A percentile compares a stretch with the other conserved stretches of the same genome.
These are phyloP conservation scores for Ochetophila trinervis DNA, from an alignment of 306 rosid species.

Conservation along the genomic window DNA sequence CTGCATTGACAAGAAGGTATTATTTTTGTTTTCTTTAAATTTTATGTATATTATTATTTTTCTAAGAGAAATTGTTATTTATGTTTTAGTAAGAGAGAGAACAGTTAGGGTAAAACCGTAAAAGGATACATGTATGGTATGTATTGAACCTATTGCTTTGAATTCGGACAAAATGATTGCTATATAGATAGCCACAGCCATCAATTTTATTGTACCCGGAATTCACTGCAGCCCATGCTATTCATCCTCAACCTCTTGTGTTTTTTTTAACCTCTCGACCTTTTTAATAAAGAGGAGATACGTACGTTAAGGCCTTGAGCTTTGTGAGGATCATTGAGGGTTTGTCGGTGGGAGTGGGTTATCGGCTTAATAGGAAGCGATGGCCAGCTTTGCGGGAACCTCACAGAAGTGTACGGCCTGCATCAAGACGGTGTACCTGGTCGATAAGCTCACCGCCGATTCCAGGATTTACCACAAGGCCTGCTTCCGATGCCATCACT, in stretches of 20 bases:
- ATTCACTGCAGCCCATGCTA: slow-evolving; percentile 38
- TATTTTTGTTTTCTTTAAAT: too few species aligned
- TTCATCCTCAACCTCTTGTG: slow-evolving; percentile 25
- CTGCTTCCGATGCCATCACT: slow-evolving; percentile 92
- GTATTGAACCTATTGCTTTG: slow-evolving; percentile 4
- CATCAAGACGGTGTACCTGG: slow-evolving; percentile 62
- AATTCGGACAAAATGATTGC: slow-evolving; percentile 25
- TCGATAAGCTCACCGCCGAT: slow-evolving; percentile 65
- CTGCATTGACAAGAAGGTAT: too few species aligned
- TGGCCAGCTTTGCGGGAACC: slow-evolving; percentile 66
- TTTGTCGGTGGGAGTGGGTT: slow-evolving; percentile 2
- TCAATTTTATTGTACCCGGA: slow-evolving; percentile 25
- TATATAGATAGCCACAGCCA: not conserved
- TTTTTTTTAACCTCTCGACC: not conserved
- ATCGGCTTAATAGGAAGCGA: slow-evolving; percentile 27
- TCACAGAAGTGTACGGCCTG: slow-evolving; percentile 75
- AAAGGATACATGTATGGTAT: too few species aligned
- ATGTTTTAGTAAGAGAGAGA: too few species aligned
- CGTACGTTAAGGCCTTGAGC: too few species aligned
- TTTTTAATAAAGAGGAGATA: not conserved
- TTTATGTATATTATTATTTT: too few species aligned
- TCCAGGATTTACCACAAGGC: slow-evolving; percentile 64
- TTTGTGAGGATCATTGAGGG: not conserved
- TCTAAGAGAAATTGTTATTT: too few species aligned
- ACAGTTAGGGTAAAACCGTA: too few species aligned